Base-by-base conservation (phyloP, 1,284 basidiomycete genomes). In the Sporisorium graminicola region DNA sequence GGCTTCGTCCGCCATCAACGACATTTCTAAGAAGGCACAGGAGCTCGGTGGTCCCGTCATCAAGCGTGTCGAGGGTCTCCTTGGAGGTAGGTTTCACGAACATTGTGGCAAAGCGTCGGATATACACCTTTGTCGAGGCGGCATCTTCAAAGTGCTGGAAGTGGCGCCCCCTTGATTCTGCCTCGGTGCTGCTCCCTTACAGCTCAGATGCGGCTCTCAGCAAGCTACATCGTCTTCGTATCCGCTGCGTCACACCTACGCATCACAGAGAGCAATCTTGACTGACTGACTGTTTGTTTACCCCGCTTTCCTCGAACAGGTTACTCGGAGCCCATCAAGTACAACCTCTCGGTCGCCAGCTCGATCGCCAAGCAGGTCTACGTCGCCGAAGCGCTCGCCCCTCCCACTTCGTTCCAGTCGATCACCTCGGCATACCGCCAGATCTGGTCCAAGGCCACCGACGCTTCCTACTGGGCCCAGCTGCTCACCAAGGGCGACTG, bases 351-450 rank as follows among this genome's bases (percentile, higher is more conserved):
- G 66, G 94, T 98, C 65, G 89, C 91, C 54, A 90, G 91, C 68
- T 94, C 95, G 83, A 86, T 98, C 77, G 87, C 91, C 78, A 95
- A 95, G 88, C 94, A 96, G 85, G 90, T 98, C 69, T 98, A 98
- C 88, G 87, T 93, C 76, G 91, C 91, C 52, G 96, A 98, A 88
- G 90, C 91, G 69, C 90, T 98, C 59, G 90, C 92, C 54, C 94
- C 94, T 18, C 96, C 95, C 24, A 89, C 89, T 16, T 91, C 91
- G 27, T 67, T 93, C 58, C 86, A 88, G 42, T 87, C 90, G 60
- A 87, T 94, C 86, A 88, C 89, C 50, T 88, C 88, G 64, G 92
- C 91, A 26, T 97, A 95, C 87, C 87, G 90, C 65, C 89, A 90
- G 46, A 88, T 98, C 75, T 94, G 90, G 89, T 83, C 89, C 46